These are phyloP conservation scores for Ochetophila trinervis DNA, from an alignment of 306 rosid species.

Conservation along the genomic window DNA sequence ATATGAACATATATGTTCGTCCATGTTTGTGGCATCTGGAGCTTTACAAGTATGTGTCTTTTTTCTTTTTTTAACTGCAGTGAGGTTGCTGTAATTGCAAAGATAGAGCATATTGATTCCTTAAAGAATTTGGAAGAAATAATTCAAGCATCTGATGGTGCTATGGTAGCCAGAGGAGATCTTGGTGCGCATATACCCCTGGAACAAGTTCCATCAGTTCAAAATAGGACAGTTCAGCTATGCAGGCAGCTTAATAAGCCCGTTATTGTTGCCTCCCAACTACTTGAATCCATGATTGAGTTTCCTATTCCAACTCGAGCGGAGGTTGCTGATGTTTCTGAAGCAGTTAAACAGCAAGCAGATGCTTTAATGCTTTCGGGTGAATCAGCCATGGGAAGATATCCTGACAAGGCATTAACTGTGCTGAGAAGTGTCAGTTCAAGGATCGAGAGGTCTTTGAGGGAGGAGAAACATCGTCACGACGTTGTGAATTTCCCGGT, in stretches of 20 bases:
- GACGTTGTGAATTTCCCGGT: slow-evolving; percentile 45
- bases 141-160: slow-evolving; percentile 1
- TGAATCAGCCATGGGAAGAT: slow-evolving; percentile 9
- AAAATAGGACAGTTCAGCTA: slow-evolving; percentile 1
- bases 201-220: slow-evolving; percentile 12
- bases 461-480: slow-evolving; percentile 48
- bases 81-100: slow-evolving; percentile 59
- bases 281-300: slow-evolving; percentile 13
- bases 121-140: slow-evolving; percentile 8
- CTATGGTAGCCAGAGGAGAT: slow-evolving; percentile 20
- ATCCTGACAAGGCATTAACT: slow-evolving; percentile 26
- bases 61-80: slow-evolving; percentile 30
- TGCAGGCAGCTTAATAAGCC: slow-evolving; percentile 13
- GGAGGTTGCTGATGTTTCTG: slow-evolving; percentile 10
- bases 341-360: slow-evolving; percentile 5
- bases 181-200: slow-evolving; percentile 6
- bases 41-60: no score
- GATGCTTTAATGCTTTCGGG: slow-evolving; percentile 15
- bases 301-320: slow-evolving; percentile 15
- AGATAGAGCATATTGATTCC: slow-evolving; percentile 9
- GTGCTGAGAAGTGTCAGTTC: slow-evolving; percentile 66
- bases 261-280: slow-evolving; percentile 13
- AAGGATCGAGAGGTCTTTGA: slow-evolving; percentile 68
- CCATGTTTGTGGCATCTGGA: neutral
- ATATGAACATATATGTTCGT: neutral